These are phyloP conservation scores for Posidonia oceanica DNA, from an alignment of 116 monocot species.

Conservation along the genomic window DNA sequence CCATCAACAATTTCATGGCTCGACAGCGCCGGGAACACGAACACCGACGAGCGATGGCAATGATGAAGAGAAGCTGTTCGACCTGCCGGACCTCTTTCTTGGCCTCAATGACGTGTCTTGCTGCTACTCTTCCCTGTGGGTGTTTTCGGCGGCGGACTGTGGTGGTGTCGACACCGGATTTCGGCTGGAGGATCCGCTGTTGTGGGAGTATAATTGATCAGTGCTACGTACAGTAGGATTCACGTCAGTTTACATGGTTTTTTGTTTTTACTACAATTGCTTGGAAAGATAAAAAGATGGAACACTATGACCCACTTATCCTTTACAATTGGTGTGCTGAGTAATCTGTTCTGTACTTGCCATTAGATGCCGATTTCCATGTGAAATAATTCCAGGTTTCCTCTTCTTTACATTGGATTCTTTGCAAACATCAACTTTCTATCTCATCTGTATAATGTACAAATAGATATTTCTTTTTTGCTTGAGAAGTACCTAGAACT, in stretches of 20 bases:
- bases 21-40: constrained; percentile 4
- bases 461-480: no score
- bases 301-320: neutral
- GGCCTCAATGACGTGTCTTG: constrained; percentile 29
- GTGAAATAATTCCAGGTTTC: neutral
- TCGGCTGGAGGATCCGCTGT: constrained; percentile 8
- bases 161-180: constrained; percentile 19
- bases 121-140: constrained; percentile 17
- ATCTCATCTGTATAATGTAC: no score
- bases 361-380: neutral
- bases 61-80: constrained; percentile 32
- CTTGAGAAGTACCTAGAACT: no score
- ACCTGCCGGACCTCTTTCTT: constrained; percentile 57
- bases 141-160: neutral
- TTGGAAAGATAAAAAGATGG: neutral
- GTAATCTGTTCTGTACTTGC: neutral
- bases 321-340: neutral
- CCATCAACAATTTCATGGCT: neutral
- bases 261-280: neutral
- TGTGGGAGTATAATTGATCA: constrained; percentile 3
- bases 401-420: neutral
- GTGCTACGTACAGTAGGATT: neutral
- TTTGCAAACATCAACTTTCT: neutral
- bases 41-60: neutral
- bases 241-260: neutral